Evolutionary conservation across 768 basidiomycete genomes (phyloP).

Genomic region (Lactarius deliciosus): DNA sequence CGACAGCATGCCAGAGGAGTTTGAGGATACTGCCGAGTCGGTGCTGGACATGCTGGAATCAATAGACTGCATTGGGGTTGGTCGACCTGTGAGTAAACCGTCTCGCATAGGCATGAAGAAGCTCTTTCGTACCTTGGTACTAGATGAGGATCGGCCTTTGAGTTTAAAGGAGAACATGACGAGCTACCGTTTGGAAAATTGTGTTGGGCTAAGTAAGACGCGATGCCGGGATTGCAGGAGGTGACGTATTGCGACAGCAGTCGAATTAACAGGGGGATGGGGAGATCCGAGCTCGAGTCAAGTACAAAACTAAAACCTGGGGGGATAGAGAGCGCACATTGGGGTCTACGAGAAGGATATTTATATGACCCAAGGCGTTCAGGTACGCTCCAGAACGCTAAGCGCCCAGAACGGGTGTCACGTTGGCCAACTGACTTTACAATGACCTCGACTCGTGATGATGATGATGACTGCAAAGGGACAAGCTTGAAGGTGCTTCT

Average conservation of each 20-base stretch:
- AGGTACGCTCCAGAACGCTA: neutral
- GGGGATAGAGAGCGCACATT: neutral
- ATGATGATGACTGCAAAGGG: too few relatives aligned
- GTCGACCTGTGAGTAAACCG: neutral
- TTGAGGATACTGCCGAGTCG: neutral
- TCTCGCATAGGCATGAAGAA: neutral
- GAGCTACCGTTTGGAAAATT: too few relatives aligned
- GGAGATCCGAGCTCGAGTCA: neutral
- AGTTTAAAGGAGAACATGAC: constrained; percentile 10
- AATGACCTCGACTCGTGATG: neutral
- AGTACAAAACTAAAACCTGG: neutral
- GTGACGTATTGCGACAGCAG: neutral
- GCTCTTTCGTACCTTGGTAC: neutral
- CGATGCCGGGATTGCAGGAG: neutral
- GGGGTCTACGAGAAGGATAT: neutral
- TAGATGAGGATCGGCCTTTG: neutral
- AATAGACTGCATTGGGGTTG: neutral
- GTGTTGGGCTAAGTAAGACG: neutral
- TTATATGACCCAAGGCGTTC: neutral
- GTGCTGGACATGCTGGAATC: neutral
- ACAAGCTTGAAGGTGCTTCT: too few relatives aligned
- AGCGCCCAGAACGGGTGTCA: neutral
- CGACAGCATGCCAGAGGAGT: neutral
- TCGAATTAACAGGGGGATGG: neutral
- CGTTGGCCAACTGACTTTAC: neutral